A percentile compares a stretch with the other conserved stretches of the same genome.
Evolutionary conservation across 2,329 filamentous ascomycete genomes (phyloP).

Genomic region (Arthroderma uncinatum): DNA sequence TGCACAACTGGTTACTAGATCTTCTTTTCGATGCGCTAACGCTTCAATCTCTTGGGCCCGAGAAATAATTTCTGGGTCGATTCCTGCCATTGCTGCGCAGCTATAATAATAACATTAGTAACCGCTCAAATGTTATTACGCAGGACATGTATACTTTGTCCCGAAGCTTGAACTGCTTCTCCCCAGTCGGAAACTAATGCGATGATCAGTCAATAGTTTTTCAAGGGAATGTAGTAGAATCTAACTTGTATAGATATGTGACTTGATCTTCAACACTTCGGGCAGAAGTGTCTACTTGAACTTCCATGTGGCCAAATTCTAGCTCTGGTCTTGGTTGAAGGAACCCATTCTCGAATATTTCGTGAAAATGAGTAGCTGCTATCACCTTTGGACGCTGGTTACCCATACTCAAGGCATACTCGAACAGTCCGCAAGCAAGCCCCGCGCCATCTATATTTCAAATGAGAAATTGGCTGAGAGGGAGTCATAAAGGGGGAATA

Average conservation of each 20-base stretch:
- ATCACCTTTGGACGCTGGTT: conserved; percentile 47
- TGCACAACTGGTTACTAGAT: conserved; percentile 62
- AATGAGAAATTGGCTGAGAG: neutral
- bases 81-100: conserved; percentile 78
- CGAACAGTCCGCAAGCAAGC: conserved; percentile 50
- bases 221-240: neutral
- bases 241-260: conserved; percentile 56
- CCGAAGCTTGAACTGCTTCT: conserved; percentile 74
- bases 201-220: neutral
- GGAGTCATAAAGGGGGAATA: conserved; percentile 15
- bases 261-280: conserved; percentile 42
- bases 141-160: conserved; percentile 40
- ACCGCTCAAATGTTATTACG: conserved; percentile 3
- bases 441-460: conserved; percentile 48
- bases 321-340: conserved; percentile 38
- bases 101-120: conserved; percentile 23
- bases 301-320: conserved; percentile 50
- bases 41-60: conserved; percentile 64
- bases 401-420: conserved; percentile 43
- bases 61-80: conserved; percentile 59
- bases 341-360: conserved; percentile 43
- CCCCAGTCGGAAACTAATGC: conserved; percentile 45
- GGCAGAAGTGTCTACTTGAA: conserved; percentile 34
- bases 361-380: conserved; percentile 54
- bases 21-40: conserved; percentile 59